phyloP scores from a whole-genome alignment of 176 grass and related monocot genomes.

The Oryza glumipatula region DNA sequence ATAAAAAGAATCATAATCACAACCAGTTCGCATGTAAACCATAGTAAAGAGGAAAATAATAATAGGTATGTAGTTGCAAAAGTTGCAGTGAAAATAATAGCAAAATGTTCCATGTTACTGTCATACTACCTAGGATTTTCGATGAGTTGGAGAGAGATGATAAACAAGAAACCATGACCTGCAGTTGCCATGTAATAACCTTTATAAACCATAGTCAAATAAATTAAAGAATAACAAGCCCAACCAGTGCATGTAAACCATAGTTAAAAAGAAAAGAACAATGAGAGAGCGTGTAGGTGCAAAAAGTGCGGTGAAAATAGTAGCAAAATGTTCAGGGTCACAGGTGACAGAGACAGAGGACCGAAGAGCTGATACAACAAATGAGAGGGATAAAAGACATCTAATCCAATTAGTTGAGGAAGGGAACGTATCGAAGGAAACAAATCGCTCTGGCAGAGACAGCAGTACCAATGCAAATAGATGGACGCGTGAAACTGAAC shows the following conservation, averaged over 20 bases:
- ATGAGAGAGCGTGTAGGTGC: not conserved
- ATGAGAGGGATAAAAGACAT: not conserved
- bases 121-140: too few relatives aligned
- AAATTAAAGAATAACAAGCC: too few relatives aligned
- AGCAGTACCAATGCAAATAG: not conserved
- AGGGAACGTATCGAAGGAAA: not conserved
- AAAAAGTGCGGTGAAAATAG: not conserved
- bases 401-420: not conserved
- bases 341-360: not conserved
- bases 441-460: not conserved
- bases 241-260: too few relatives aligned
- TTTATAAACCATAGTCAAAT: too few relatives aligned
- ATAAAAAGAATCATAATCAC: not conserved
- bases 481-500: not conserved
- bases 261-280: not conserved
- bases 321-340: not conserved
- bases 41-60: not conserved
- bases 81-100: too few relatives aligned
- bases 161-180: too few relatives aligned
- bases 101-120: too few relatives aligned
- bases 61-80: too few relatives aligned
- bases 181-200: too few relatives aligned
- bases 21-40: not conserved
- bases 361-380: not conserved
- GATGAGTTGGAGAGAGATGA: too few relatives aligned